phyloP scores from a whole-genome alignment of 1,284 basidiomycete species.

The Chalciporus sp. region DNA sequence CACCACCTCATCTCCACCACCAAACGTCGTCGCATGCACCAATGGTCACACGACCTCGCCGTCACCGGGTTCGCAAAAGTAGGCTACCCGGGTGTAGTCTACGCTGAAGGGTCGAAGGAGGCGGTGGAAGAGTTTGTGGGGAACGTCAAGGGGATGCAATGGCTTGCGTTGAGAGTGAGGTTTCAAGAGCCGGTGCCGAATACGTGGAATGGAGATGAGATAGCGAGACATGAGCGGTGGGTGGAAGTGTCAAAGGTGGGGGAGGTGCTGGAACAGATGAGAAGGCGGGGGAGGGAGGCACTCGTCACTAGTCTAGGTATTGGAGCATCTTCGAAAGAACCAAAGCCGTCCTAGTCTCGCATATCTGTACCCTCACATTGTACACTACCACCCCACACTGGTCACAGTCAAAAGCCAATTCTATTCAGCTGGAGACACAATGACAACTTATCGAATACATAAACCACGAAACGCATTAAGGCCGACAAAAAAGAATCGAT shows the following conservation, averaged over 20 bases:
- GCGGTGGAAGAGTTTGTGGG: constrained; percentile 64
- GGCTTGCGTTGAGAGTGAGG: constrained; percentile 70
- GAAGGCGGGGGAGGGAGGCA: constrained; percentile 52
- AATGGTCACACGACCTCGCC: constrained; percentile 59
- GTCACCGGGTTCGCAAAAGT: constrained; percentile 72
- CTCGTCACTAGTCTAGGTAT: constrained; percentile 69
- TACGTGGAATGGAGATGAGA: constrained; percentile 24
- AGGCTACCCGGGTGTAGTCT: constrained; percentile 75
- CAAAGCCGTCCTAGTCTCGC: not conserved
- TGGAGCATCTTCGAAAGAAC: constrained; percentile 39
- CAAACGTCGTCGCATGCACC: constrained; percentile 65
- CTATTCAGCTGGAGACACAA: constrained; percentile 19
- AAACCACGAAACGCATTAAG: constrained; percentile 11
- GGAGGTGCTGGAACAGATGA: constrained; percentile 71
- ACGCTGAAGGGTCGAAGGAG: constrained; percentile 56
- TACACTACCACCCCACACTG: not conserved
- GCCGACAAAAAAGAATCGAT: not conserved
- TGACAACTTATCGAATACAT: constrained; percentile 23
- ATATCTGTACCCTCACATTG: too few relatives aligned
- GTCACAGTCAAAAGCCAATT: constrained; percentile 10
- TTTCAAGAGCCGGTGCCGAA: constrained; percentile 46
- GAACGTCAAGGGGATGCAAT: constrained; percentile 76
- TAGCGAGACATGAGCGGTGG: constrained; percentile 38
- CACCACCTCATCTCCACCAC: constrained; percentile 69
- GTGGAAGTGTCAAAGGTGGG: constrained; percentile 69